Base-by-base conservation (phyloP, 441 rosid species). In the Syzygium syzygioides region DNA sequence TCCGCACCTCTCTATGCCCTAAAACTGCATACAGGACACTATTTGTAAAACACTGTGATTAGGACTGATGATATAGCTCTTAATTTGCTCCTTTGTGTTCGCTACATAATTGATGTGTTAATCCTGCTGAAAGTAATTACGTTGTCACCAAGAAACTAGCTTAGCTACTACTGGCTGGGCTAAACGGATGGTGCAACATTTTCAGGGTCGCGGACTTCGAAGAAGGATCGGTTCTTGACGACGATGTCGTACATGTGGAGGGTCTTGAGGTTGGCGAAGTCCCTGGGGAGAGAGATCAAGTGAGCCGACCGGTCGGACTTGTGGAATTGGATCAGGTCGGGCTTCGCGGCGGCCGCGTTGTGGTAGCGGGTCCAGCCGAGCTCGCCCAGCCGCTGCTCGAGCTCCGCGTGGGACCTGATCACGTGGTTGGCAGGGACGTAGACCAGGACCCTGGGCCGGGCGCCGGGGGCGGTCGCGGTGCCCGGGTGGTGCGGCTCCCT, bases 391-490 rank as follows among this genome's bases (percentile, higher is more conserved):
- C 94, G 90, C 62, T 90, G 93, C 91, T 93, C 96, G 55, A 95
- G 95, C 30, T 94, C 94, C 4, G 64, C 28, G 90, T 93, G 93
- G 79, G 96, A 95, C 50, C 87, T 86, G 88, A 95, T 94, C 50
- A 92, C 94, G 85, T 94, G 95, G 89, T 94, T 91, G 32, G 95
- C 87, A 3, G 96, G 97, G 34, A 94, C 92, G 89, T 94, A 95
- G 79, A 95, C 96, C 8, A 95, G 95, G 86, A 95, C 93, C 56
- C 92, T 91, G 10, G 97, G 97, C 18, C 97, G 92, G 55, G 97
- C 97, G 19, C 97, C 97, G 1, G 97, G 97, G 4, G 97, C 97
- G 1, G 97, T 95, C 79, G 96, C 94, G 9, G 96, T 93, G 41
- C 94, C 95, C 5, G 92, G 92, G 18, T 34, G 34, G 55, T 89